Evolutionary conservation across 2,329 filamentous ascomycete species (phyloP).

Genomic region (Arthrinium puccinioides): DNA sequence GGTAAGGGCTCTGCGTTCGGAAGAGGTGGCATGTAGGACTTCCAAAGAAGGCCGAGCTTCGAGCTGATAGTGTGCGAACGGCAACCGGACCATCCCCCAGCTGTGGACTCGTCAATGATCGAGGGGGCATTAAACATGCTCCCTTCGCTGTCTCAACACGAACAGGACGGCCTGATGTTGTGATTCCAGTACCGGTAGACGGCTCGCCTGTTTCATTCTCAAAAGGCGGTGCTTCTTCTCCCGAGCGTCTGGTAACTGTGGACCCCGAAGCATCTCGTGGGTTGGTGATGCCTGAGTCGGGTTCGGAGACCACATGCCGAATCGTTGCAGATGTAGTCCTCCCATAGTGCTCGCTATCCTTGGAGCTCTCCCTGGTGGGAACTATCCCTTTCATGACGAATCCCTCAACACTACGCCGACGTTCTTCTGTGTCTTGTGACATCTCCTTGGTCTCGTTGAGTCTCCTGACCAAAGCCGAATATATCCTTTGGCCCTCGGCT

Average conservation of each 20-base stretch:
- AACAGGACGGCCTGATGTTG: too few relatives aligned
- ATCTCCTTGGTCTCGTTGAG: slow-evolving; percentile 32
- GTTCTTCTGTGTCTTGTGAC: slow-evolving; percentile 10
- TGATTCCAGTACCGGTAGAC: too few relatives aligned
- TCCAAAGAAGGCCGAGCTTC: slow-evolving; percentile 43
- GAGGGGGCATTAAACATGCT: too few relatives aligned
- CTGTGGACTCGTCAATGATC: slow-evolving; percentile 13
- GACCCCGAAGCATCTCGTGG: slow-evolving; percentile 2
- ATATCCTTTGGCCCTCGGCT: slow-evolving; percentile 52
- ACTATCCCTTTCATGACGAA: slow-evolving; percentile 9
- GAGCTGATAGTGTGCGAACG: slow-evolving; percentile 27
- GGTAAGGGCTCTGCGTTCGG: slow-evolving; percentile 47
- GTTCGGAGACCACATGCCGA: slow-evolving; percentile 16
- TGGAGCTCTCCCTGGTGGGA: slow-evolving; percentile 14
- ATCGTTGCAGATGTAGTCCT: slow-evolving; percentile 19
- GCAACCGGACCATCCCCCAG: slow-evolving; percentile 11
- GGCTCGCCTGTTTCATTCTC: too few relatives aligned
- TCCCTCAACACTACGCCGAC: slow-evolving; percentile 11
- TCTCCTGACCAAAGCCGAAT: slow-evolving; percentile 56
- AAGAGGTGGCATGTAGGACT: slow-evolving; percentile 45
- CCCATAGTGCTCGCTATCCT: too few relatives aligned
- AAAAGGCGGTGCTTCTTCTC: too few relatives aligned
- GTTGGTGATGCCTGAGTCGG: too few relatives aligned
- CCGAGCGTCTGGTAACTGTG: too few relatives aligned
- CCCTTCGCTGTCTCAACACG: too few relatives aligned